phyloP scores from a whole-genome alignment of 176 grass and related monocot species.

The Poa annua region DNA sequence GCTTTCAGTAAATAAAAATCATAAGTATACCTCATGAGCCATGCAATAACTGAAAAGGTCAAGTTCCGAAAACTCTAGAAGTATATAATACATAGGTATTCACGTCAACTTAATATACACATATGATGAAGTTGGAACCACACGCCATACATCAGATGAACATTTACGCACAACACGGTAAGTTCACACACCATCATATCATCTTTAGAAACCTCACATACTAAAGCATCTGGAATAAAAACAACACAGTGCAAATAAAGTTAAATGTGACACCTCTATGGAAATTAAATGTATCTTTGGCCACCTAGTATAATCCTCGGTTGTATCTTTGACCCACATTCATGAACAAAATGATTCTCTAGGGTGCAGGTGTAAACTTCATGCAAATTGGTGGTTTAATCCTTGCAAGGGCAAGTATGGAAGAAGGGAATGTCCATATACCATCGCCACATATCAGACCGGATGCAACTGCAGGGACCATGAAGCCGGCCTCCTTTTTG shows the following conservation, averaged over 20 bases:
- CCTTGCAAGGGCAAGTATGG: constrained; percentile 76
- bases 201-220: not conserved
- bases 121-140: not conserved
- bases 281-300: not conserved
- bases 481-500: constrained; percentile 55
- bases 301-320: not conserved
- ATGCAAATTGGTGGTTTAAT: constrained; percentile 88
- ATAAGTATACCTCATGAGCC: not conserved
- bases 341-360: not conserved
- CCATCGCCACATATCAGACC: constrained; percentile 91
- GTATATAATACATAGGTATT: not conserved
- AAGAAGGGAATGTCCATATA: constrained; percentile 87
- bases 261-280: not conserved
- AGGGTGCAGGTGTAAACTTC: constrained; percentile 62
- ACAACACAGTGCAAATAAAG: not conserved
- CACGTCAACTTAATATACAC: not conserved
- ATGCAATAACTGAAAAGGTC: not conserved
- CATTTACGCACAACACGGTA: not conserved
- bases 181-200: not conserved
- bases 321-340: not conserved
- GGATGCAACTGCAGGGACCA: constrained; percentile 83
- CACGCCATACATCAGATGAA: too few species aligned
- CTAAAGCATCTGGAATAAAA: not conserved
- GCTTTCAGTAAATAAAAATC: not conserved
- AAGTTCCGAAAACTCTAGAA: not conserved